phyloP scores from a whole-genome alignment of 208 protist species.

The Wallacemonas rigidus region DNA sequence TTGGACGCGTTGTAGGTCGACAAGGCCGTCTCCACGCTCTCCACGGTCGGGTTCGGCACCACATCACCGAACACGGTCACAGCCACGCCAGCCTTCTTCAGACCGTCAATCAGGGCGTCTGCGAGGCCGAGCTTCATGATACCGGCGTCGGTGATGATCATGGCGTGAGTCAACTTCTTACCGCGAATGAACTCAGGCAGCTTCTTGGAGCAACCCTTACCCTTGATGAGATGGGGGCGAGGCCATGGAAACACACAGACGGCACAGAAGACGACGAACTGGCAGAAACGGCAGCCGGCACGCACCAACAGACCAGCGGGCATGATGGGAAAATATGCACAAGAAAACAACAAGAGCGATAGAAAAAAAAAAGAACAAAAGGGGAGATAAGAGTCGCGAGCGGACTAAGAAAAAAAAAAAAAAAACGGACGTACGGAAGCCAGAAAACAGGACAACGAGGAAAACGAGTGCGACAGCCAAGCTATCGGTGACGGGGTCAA shows the following conservation, averaged over 20 bases:
- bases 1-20: conserved; percentile 34
- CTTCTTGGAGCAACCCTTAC: conserved; percentile 28
- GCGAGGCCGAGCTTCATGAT: conserved; percentile 63
- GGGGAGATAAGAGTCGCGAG: neutral
- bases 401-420: neutral
- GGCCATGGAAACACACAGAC: conserved; percentile 39
- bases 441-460: neutral
- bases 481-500: no score
- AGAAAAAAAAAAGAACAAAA: neutral
- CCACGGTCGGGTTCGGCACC: conserved; percentile 52
- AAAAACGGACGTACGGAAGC: neutral
- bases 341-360: neutral
- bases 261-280: conserved; percentile 29
- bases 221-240: conserved; percentile 36
- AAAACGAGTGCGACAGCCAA: no score
- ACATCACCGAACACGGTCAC: conserved; percentile 52
- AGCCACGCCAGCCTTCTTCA: conserved; percentile 36
- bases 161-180: conserved; percentile 34
- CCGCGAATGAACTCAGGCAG: conserved; percentile 39
- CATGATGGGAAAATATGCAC: conserved; percentile 21
- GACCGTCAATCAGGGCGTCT: conserved; percentile 32
- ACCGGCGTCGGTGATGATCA: conserved; percentile 54
- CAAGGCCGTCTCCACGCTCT: conserved; percentile 42
- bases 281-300: conserved; percentile 30
- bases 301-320: conserved; percentile 39